phyloP scores from a whole-genome alignment of 225 moss, liverwort and hornwort species.

The Polytrichum formosum region DNA sequence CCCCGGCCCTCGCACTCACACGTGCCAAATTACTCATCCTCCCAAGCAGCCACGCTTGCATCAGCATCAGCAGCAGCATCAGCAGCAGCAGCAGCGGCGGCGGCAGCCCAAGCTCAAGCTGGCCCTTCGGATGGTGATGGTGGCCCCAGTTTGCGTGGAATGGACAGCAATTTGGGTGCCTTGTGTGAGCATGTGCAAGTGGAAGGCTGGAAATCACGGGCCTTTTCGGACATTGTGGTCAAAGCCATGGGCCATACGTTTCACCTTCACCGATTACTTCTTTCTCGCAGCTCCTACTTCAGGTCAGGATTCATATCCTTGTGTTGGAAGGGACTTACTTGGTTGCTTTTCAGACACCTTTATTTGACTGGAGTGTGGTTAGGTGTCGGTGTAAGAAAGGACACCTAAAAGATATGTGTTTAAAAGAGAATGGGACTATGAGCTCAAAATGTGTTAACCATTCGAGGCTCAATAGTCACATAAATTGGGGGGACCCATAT shows the following conservation, averaged over 20 bases:
- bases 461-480: too few relatives aligned
- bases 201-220: conserved; percentile 49
- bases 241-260: conserved; percentile 56
- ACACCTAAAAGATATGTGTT: too few relatives aligned
- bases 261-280: conserved; percentile 56
- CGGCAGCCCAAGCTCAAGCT: conserved; percentile 24
- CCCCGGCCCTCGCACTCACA: conserved; percentile 42
- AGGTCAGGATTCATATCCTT: conserved; percentile 25
- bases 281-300: conserved; percentile 62
- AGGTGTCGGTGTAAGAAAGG: too few relatives aligned
- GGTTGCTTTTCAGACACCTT: too few relatives aligned
- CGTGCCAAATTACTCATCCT: conserved; percentile 27
- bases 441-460: too few relatives aligned
- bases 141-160: conserved; percentile 23
- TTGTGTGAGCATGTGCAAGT: conserved; percentile 55
- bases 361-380: too few relatives aligned
- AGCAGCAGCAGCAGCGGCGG: conserved; percentile 8
- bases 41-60: not conserved
- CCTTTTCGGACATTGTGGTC: conserved; percentile 52
- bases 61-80: conserved; percentile 5
- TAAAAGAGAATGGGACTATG: too few relatives aligned
- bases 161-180: conserved; percentile 43
- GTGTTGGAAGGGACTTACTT: not conserved
- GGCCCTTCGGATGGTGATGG: conserved; percentile 19
- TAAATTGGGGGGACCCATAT: too few relatives aligned